phyloP scores from a whole-genome alignment of 164 flowering plant species.

The Protea cynaroides region DNA sequence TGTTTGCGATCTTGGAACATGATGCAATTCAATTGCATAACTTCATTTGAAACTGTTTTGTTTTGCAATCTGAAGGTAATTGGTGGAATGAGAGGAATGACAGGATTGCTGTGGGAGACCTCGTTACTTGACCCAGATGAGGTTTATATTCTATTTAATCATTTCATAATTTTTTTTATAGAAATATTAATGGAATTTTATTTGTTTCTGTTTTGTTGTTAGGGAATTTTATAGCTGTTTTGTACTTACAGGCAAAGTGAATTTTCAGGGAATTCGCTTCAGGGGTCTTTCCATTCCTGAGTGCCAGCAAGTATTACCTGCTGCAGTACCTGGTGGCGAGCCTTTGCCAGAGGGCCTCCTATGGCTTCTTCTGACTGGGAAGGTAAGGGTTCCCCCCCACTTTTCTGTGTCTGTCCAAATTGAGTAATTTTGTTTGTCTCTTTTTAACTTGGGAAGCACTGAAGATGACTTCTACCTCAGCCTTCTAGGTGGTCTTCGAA shows the following conservation, averaged over 20 bases:
- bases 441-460: too few relatives aligned
- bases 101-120: slow-evolving; percentile 89
- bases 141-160: too few relatives aligned
- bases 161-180: background rate
- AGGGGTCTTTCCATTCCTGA: slow-evolving; percentile 92
- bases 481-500: too few relatives aligned
- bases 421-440: too few relatives aligned
- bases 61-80: slow-evolving; percentile 12
- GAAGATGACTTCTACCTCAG: too few relatives aligned
- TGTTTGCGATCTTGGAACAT: background rate
- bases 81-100: slow-evolving; percentile 99
- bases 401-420: background rate
- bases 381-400: slow-evolving; percentile 29
- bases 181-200: background rate
- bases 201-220: too few relatives aligned
- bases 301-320: slow-evolving; percentile 83
- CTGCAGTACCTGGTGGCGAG: slow-evolving; percentile 79
- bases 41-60: too few relatives aligned
- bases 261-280: slow-evolving; percentile 83
- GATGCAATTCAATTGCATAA: too few relatives aligned
- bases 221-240: too few relatives aligned
- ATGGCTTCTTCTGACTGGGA: slow-evolving; percentile 95
- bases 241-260: background rate
- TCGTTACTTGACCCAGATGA: slow-evolving; percentile 86
- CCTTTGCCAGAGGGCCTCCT: slow-evolving; percentile 95